A percentile compares a stretch with the other conserved stretches of the same genome.
These are phyloP conservation scores for Anthracocystis walkeri DNA, from an alignment of 1,284 basidiomycete genomes.

Conservation along the genomic window DNA sequence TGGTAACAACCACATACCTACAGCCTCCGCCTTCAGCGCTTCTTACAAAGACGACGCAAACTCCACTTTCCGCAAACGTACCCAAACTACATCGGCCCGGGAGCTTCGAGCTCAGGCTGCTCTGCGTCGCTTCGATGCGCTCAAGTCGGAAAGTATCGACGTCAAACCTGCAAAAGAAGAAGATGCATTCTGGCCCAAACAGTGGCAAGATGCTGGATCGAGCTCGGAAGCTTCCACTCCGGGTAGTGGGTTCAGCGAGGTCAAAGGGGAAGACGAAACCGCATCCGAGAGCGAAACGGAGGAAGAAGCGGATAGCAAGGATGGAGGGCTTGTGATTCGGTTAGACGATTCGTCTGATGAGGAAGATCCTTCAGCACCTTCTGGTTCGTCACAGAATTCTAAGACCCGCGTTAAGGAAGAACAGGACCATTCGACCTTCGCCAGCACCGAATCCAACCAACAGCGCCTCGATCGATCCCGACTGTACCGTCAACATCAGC, in stretches of 20 bases:
- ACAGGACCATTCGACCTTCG: conserved; percentile 28
- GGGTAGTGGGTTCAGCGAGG: background rate
- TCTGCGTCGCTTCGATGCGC: conserved; percentile 21
- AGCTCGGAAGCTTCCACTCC: conserved; percentile 3
- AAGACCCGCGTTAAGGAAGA: conserved; percentile 22
- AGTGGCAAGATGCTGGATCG: background rate
- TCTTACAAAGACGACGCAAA: conserved; percentile 56
- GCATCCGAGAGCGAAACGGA: conserved; percentile 30
- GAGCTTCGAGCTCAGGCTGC: conserved; percentile 52
- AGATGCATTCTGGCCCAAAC: conserved; percentile 13
- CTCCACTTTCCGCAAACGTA: conserved; percentile 57
- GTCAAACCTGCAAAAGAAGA: background rate
- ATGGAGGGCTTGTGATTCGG: conserved; percentile 27
- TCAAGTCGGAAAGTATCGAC: conserved; percentile 11
- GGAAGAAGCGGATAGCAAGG: conserved; percentile 24
- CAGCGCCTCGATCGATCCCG: conserved; percentile 38
- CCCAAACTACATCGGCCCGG: conserved; percentile 37
- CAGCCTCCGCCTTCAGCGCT: conserved; percentile 31
- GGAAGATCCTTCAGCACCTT: background rate
- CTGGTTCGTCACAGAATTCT: background rate
- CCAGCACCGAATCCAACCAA: conserved; percentile 32
- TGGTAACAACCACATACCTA: conserved; percentile 45
- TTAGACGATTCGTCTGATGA: conserved; percentile 30
- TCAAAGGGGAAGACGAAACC: conserved; percentile 21
- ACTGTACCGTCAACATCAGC: conserved; percentile 42